Percentiles rank a stretch among this genome's conserved stretches.
These are phyloP conservation scores for Vicia villosa DNA, from an alignment of 306 rosid species.

Conservation along the genomic window DNA sequence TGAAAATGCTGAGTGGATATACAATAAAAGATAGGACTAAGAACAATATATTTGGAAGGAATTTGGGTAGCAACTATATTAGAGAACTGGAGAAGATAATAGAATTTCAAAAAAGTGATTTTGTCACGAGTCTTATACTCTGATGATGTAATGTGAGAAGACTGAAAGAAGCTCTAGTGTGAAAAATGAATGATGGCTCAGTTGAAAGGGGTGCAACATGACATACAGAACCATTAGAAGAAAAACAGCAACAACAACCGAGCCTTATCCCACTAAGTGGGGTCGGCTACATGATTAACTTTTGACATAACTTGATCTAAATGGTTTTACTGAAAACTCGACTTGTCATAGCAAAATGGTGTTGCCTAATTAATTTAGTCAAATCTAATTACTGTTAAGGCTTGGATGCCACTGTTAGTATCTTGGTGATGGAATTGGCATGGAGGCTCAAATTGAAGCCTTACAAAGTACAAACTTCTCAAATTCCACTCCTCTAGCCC, in stretches of 20 bases:
- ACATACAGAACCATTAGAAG: neutral
- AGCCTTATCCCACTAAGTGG: no score
- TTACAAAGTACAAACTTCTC: no score
- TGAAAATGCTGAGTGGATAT: neutral
- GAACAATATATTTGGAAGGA: slow-evolving; percentile 3
- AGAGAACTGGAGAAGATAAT: slow-evolving; percentile 6
- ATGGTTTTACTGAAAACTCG: slow-evolving; percentile 6
- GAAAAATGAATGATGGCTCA: slow-evolving; percentile 4
- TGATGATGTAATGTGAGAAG: neutral
- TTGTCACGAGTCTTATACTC: neutral
- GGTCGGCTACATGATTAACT: no score
- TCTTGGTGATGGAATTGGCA: no score
- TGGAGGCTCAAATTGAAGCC: no score
- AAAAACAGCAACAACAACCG: no score
- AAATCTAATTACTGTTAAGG: no score
- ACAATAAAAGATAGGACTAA: neutral
- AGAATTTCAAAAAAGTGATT: neutral
- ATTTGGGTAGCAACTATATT: neutral
- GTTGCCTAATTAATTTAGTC: no score
- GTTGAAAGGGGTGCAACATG: neutral
- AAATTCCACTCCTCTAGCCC: no score
- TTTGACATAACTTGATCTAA: no score
- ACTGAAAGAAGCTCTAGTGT: neutral
- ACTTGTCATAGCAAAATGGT: no score
- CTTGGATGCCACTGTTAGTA: no score